phyloP scores from a whole-genome alignment of 495 filamentous ascomycete genomes.

The Xylona heveae region DNA sequence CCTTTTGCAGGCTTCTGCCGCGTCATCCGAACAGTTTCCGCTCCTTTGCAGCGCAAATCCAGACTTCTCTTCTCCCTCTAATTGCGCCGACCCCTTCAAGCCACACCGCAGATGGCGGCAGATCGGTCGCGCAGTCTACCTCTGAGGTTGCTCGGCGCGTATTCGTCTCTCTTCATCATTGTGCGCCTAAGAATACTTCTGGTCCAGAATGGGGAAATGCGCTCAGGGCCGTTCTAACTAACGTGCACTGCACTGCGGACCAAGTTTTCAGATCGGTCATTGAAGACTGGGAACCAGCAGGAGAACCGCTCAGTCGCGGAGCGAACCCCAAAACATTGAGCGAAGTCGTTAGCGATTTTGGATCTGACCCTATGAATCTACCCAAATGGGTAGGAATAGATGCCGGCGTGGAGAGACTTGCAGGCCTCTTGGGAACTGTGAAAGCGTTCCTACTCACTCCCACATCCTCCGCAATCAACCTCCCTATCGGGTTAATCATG shows the following conservation, averaged over 20 bases:
- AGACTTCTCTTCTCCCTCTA: conserved; percentile 29
- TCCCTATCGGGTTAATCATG: conserved; percentile 41
- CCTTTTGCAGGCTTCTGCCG: conserved; percentile 46
- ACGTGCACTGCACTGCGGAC: conserved; percentile 45
- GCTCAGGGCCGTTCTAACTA: conserved; percentile 32
- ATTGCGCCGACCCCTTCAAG: conserved; percentile 31
- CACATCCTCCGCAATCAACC: conserved; percentile 34
- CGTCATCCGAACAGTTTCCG: conserved; percentile 62
- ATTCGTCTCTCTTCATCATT: conserved; percentile 46
- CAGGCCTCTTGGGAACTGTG: conserved; percentile 33
- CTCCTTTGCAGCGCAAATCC: conserved; percentile 47
- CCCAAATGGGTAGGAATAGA: conserved; percentile 48
- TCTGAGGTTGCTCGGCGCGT: conserved; percentile 33
- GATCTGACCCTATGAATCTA: conserved; percentile 27
- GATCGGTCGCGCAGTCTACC: conserved; percentile 24
- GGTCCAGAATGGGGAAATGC: conserved; percentile 52
- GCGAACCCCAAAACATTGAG: conserved; percentile 6
- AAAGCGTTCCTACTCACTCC: conserved; percentile 31
- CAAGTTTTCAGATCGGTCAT: conserved; percentile 52
- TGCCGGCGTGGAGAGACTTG: conserved; percentile 44
- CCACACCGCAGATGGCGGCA: conserved; percentile 12
- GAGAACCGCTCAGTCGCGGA: conserved; percentile 11
- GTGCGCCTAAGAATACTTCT: conserved; percentile 50
- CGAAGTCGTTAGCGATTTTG: conserved; percentile 18
- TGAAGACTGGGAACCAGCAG: conserved; percentile 55